Base-by-base conservation (phyloP, 352 stramenopile genomes). In the Phytophthora nicotianae region DNA sequence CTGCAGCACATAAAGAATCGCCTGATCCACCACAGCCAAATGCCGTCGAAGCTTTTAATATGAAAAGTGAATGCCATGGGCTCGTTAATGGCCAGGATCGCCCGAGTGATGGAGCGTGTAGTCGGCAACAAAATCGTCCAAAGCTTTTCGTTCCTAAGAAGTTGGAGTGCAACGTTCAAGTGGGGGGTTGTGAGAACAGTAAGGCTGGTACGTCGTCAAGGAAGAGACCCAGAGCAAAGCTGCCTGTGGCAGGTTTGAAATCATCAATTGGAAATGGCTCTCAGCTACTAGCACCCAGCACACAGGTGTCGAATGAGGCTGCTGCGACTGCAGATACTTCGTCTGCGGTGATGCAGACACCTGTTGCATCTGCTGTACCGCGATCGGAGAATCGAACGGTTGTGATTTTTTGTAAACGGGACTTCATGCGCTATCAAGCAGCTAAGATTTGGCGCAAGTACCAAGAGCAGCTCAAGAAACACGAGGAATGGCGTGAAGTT, bases 401-500 rank as follows among this genome's bases (percentile, higher is more conserved):
- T n/a, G 77, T 90, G 53, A 83, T 93, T 51, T 93, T 93, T 50
- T 93, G 83, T 66, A 90, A 88, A 58, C 79, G 83, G 8, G 83
- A 93, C 42, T 93, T 93, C 29, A 74, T 93, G 69, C 79, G 83
- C 10, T 93, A 86, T 40, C 83, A 93, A 64, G 79, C 80, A 20
- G 72, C 55, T 0, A 86, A 77, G 42, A 68, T 93, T 32, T 93
- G 80, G 79, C 77, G 81, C 29, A 93, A 89, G 41, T 93, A 85
- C 47, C 72, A 89, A 66, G 81, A 89, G 26, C 81, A 89, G 56
- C 75, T 83, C 16, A 66, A 77, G 48, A 76, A 73, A 49, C 71
- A 77, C 37, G 68, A 73, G 38, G 71, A 80, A 42, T 79, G 72
- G 70, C 72, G 74, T 29, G 69, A 70, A 55, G 67, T 82, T 20